Base-by-base conservation (phyloP, 768 basidiomycete species). In the Suillus subaureus region DNA sequence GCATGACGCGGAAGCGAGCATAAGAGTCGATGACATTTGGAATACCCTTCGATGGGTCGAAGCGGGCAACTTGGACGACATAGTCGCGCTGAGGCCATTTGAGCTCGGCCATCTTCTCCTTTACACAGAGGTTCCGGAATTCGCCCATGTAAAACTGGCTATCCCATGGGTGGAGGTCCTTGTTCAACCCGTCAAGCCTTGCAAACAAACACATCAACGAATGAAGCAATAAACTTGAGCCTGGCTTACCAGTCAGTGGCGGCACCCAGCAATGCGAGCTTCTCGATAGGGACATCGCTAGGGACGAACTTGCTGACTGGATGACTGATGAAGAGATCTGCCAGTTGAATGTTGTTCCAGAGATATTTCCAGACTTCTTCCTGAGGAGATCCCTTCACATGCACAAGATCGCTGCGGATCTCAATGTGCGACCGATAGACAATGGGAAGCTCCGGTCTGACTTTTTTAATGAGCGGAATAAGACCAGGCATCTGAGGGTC, bases 401-500 rank as follows among this genome's bases (percentile, higher is more conserved):
- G 92, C 28, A 94, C 88, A 49, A 97, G 89, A 75, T 96, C 92
- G 69, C 91, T 91, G 57, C 91, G 89, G 69, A 92, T 95, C 80
- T 98, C 95, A 67, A 97, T 97, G 81, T 97, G 96, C 61, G 94
- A 97, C 54, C 96, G 89, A 77, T 96, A 98, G 69, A 96, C 82
- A 73, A 97, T 94, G 62, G 95, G 95, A 56, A 96, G 80, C 31
- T 91, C 89, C 3, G 95, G 94, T 65, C 91, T 85, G 62, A 89
- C 81, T 80, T 91, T 90, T 75, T 87, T 89, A 83, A 97, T 97
- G 70, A 96, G 83, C 7, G 96, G 96, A 75, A 98, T 96, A 62
- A 97, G 84, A 58, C 94, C 94, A 49, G 94, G 92, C 88, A 97
- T 94, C 77, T 94, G 92, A n/a, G 92, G 92, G 77, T 94, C 92